Conservation (phyloP, 345 rosid genomes). For the Eucalyptus regnans region DNA sequence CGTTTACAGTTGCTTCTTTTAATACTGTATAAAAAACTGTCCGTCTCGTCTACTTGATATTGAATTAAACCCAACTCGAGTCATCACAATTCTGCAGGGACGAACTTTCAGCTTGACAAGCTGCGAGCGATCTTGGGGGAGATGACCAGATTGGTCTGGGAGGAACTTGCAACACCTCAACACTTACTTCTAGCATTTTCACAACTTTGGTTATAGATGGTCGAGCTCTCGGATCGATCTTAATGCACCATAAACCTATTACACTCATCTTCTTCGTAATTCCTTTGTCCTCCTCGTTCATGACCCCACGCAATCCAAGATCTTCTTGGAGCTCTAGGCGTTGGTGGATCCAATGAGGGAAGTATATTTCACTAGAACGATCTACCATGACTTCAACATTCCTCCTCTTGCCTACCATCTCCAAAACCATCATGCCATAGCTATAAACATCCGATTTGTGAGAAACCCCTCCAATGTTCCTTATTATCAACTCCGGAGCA, state of each 20-base stretch:
- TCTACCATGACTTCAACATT: not conserved
- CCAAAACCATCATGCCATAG: slow-evolving; percentile 12
- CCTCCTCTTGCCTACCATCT: not conserved
- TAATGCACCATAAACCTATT: not conserved
- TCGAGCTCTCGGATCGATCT: not conserved
- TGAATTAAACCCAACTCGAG: not conserved
- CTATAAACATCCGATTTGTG: slow-evolving; percentile 28
- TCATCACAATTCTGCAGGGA: slow-evolving; percentile 6
- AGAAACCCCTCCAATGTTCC: no score
- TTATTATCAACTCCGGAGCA: no score
- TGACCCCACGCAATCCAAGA: not conserved
- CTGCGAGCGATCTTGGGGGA: not conserved
- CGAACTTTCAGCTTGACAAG: not conserved
- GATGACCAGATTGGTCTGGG: not conserved
- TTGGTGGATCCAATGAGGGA: not conserved
- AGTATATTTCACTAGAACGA: not conserved
- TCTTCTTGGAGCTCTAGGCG: not conserved
- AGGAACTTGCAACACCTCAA: not conserved
- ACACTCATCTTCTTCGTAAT: not conserved
- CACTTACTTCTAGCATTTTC: not conserved
- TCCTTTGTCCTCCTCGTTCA: not conserved
- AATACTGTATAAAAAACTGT: not conserved
- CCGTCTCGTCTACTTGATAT: not conserved
- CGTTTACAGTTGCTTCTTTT: not conserved
- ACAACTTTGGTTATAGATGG: not conserved